Conservation (phyloP, 805 yeast species). For the Saturnispora bothae region DNA sequence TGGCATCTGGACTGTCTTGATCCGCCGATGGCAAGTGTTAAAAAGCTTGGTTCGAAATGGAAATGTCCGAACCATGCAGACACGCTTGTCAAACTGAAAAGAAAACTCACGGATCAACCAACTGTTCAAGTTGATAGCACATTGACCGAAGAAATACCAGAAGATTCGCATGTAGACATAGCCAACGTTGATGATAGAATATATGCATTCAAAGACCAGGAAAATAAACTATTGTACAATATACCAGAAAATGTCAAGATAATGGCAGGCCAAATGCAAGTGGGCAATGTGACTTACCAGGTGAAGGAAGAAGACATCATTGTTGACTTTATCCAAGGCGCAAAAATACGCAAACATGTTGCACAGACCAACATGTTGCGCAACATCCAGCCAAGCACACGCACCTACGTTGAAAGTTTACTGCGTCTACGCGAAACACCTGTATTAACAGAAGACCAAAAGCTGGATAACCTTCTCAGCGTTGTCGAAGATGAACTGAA, state of each 20-base stretch:
- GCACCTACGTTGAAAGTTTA: conserved; percentile 21
- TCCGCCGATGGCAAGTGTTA: conserved; percentile 64
- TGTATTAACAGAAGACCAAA: conserved; percentile 21
- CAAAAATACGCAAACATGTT: conserved; percentile 29
- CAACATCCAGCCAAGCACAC: conserved; percentile 17
- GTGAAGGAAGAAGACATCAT: conserved; percentile 60
- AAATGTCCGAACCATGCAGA: conserved; percentile 82
- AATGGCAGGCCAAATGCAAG: conserved; percentile 11
- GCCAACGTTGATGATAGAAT: conserved; percentile 32
- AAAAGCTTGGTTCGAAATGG: conserved; percentile 75
- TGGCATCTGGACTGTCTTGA: conserved; percentile 88
- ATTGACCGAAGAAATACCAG: conserved; percentile 16
- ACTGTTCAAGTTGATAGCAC: conserved; percentile 44
- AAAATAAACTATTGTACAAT: conserved; percentile 6
- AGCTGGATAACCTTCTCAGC: conserved; percentile 37
- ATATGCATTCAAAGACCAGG: conserved; percentile 1
- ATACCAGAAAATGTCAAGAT: conserved; percentile 18
- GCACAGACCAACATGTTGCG: conserved; percentile 24
- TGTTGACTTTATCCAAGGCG: conserved; percentile 55
- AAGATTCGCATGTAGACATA: conserved; percentile 46
- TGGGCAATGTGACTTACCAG: conserved; percentile 38
- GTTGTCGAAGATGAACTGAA: conserved; percentile 24
- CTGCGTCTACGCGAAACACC: conserved; percentile 10
- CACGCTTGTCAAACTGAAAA: conserved; percentile 32
- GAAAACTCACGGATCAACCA: conserved; percentile 43